Evolutionary conservation across 2,329 filamentous ascomycete species (phyloP), one percentile per base, ranked within the genome.

Genomic region (Pestalotiopsis sp.): DNA sequence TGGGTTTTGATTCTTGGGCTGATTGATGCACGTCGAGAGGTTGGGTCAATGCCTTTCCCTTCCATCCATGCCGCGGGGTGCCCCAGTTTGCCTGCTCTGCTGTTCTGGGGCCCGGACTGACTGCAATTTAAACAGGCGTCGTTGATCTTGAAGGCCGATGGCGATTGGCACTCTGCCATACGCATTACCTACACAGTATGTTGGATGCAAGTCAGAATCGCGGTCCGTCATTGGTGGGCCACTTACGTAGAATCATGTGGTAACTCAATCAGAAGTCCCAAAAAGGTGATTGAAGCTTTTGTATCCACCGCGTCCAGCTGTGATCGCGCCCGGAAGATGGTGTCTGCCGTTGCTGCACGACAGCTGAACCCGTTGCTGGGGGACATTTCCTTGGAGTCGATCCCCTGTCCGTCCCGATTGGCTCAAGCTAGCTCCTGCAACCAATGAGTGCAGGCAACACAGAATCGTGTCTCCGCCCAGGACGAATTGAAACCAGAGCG

Each of bases 301-400:
- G 14, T 52, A 22, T 44, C 5, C 44, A 52, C 9, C 44, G 44
- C 44, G 44, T 35, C 44, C 17, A 20, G 17, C 44, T 20, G 14
- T 52, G 44, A 52, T 9, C 17, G 44, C 44, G 44, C 17, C 44
- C 17, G 40, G 22, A 52, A n/a, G 44, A 52, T 52, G 44, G 44
- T n/a, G 44, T 52, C 20, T 9, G 13, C 17, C 44, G 62, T 65
- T 65, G 40, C 62, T 65, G 62, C 62, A 65, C 62, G 48, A 65
- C 62, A 65, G 62, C 48, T 56, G 22, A 61, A 61, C 20, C 14
- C 39, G 62, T 65, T 65, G 62, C 62, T 56, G 24, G 62, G 30
- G 60, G 38, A 63, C 60, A 35, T 13, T 48, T 35, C 30, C 30
- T 9, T 48, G 35, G 35, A 52, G 38, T 35, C 38, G 17, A 52